phyloP scores from a whole-genome alignment of 2,329 filamentous ascomycete genomes.

The Scytalidium sp. region DNA sequence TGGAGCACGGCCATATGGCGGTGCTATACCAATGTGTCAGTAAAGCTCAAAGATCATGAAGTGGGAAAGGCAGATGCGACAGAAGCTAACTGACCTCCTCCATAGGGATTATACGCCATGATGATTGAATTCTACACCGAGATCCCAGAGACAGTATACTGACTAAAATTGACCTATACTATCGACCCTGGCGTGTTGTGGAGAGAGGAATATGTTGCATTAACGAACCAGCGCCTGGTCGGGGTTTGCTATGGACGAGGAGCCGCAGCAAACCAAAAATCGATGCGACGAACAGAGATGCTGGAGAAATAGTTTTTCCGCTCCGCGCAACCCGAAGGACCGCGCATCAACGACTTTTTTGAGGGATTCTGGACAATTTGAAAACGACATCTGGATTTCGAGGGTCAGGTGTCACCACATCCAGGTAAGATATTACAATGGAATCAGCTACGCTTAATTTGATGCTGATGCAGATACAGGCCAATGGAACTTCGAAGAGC shows the following conservation, averaged over 20 bases:
- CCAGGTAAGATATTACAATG: not conserved
- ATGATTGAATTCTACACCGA: not conserved
- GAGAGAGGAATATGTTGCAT: too few species aligned
- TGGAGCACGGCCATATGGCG: constrained; percentile 68
- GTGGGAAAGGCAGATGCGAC: not conserved
- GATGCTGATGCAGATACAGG: constrained; percentile 11
- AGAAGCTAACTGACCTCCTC: constrained; percentile 21
- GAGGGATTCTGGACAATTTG: not conserved
- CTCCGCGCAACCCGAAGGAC: not conserved
- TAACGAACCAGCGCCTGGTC: not conserved
- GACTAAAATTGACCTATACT: too few species aligned
- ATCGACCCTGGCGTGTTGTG: too few species aligned
- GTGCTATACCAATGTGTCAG: constrained; percentile 21
- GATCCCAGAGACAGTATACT: not conserved
- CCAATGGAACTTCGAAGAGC: constrained; percentile 31
- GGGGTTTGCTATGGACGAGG: not conserved
- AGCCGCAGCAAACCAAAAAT: not conserved
- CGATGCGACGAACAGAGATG: too few species aligned
- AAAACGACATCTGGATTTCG: not conserved
- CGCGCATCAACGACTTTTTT: not conserved
- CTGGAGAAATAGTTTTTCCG: not conserved
- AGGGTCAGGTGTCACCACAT: not conserved
- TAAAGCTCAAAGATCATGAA: constrained; percentile 1
- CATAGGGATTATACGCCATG: constrained; percentile 33
- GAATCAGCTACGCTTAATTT: not conserved